phyloP scores from a whole-genome alignment of 108 stramenopile genomes.

The Nannochloropsis gaditana region DNA sequence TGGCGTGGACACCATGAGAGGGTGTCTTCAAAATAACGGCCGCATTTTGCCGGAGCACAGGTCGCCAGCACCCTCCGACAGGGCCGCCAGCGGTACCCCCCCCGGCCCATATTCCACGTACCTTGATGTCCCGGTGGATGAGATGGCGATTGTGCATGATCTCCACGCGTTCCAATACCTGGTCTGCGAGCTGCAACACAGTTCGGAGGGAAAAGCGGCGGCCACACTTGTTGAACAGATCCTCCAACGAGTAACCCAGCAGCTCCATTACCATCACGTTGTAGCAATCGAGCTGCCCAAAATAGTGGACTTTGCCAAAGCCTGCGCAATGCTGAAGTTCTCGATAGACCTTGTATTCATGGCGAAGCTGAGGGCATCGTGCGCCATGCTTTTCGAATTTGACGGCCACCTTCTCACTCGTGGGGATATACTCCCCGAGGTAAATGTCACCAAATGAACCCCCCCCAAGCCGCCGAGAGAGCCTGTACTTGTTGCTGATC shows the following conservation, averaged over 20 bases:
- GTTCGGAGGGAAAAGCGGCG: slow-evolving; percentile 89
- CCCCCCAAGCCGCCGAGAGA: slow-evolving; percentile 94
- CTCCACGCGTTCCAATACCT: slow-evolving; percentile 94
- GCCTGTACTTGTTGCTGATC: slow-evolving; percentile 96
- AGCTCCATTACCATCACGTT: slow-evolving; percentile 99
- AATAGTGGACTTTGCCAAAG: slow-evolving; percentile 83
- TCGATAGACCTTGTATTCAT: slow-evolving; percentile 59
- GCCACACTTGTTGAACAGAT: slow-evolving; percentile 95
- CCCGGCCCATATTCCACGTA: neutral
- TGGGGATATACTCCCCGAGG: slow-evolving; percentile 95
- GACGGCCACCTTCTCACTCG: slow-evolving; percentile 50
- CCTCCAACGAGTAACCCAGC: slow-evolving; percentile 91
- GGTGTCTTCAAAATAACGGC: too few relatives aligned
- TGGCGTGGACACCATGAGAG: too few relatives aligned
- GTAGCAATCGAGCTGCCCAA: slow-evolving; percentile 91
- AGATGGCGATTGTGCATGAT: slow-evolving; percentile 86
- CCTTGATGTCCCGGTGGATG: slow-evolving; percentile 91
- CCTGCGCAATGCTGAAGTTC: slow-evolving; percentile 49
- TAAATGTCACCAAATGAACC: slow-evolving; percentile 99
- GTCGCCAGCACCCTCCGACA: too few relatives aligned
- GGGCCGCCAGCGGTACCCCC: too few relatives aligned
- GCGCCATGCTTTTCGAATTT: slow-evolving; percentile 57
- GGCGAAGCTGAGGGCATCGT: slow-evolving; percentile 56
- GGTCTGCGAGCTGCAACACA: slow-evolving; percentile 93
- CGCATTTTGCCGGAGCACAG: too few relatives aligned